These are phyloP conservation scores for Aspergillus coremiiformis DNA, from an alignment of 495 filamentous ascomycete genomes.

Conservation along the genomic window DNA sequence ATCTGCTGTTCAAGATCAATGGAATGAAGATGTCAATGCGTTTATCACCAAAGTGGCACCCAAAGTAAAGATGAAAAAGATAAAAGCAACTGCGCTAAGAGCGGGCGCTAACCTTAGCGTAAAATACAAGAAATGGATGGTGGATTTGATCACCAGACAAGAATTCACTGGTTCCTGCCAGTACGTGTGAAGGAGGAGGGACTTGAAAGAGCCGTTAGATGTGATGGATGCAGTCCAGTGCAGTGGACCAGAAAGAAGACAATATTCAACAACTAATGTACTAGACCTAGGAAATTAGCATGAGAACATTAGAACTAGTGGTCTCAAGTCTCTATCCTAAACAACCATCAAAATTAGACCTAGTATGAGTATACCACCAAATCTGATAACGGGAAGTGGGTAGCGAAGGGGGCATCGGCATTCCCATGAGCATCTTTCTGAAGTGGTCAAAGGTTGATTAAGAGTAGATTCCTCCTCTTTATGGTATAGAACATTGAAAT, in stretches of 20 bases:
- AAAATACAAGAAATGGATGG: not conserved
- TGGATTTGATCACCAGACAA: no score
- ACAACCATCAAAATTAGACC: no score
- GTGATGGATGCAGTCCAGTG: no score
- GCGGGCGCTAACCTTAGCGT: not conserved
- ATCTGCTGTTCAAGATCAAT: not conserved
- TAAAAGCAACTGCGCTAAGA: not conserved
- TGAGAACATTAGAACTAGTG: not conserved
- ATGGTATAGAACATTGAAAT: no score
- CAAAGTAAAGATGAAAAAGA: not conserved
- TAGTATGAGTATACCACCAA: not conserved
- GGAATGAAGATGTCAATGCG: not conserved
- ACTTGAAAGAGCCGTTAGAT: no score
- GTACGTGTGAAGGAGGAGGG: no score
- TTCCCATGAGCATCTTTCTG: no score
- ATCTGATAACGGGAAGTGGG: not conserved
- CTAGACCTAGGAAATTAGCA: not conserved
- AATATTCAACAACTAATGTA: not conserved
- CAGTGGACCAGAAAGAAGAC: not conserved
- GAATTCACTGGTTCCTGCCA: not conserved
- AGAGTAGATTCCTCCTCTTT: no score
- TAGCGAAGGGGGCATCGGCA: no score
- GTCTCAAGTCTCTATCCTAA: no score
- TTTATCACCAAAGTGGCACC: not conserved
- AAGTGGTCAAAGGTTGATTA: no score